Base-by-base conservation (phyloP, 164 flowering plant species). In the Amborella trichopoda region DNA sequence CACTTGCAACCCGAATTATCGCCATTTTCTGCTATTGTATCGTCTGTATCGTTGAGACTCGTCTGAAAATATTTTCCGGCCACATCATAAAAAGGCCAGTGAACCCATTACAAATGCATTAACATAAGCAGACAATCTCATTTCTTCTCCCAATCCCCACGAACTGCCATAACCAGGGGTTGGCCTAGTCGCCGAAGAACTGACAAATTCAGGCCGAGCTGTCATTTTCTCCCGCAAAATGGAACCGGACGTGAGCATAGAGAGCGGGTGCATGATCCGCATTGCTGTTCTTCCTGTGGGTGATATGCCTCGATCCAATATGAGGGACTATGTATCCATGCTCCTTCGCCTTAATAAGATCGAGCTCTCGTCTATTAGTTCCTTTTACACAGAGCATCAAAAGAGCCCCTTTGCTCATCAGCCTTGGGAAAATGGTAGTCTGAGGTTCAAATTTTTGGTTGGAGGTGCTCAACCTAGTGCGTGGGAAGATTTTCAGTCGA, bases 231-330 rank as follows among this genome's bases (percentile, higher is more conserved):
- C n/a, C n/a, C n/a, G n/a, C n/a, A n/a, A n/a, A 41, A 91, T 91
- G 99, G 99, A 91, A 60, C 96, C 99, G 11, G 95, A 91, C 68
- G 96, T 76, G 58, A 84, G 96, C 78, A 80, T 91, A 52, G 96
- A 91, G 58, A 78, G 84, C 25, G 76, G 75, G 58, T 70, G 73
- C 56, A 83, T 80, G 79, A 86, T 91, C 70, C 70, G 96, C 23
- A 63, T 88, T 30, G 96, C 95, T 3, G 82, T 91, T 5, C 54
- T 91, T 9, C 96, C 99, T n/a, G 70, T 91, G 72, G 94, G 95
- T n/a, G 25, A 49, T 3, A 61, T 91, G 24, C 80, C 94, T 0
- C 76, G 74, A 23, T n/a, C 65, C 3, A 65, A 69, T 16, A 68
- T 88, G 45, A 77, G 95, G 24, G 84, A 80, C 26, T 84, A 93